Percentiles rank a stretch among this genome's conserved stretches.
Conservation (phyloP, 176 grass and related monocot genomes). For the Alloteropsis semialata region DNA sequence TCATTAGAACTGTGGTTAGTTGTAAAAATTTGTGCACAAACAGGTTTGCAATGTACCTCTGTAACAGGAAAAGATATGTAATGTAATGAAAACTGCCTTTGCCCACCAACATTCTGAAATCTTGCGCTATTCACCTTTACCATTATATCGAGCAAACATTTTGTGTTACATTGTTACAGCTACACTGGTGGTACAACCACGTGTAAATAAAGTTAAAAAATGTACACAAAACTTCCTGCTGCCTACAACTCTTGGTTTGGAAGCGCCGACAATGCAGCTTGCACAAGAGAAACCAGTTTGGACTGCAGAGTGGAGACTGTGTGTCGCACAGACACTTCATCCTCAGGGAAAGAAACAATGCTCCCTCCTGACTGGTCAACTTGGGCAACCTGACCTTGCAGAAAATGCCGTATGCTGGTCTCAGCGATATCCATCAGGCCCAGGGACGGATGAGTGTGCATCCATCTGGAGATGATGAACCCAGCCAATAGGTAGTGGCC, state of each 20-base stretch:
- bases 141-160: background rate
- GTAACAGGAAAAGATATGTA: background rate
- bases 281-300: slow-evolving; percentile 53
- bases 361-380: slow-evolving; percentile 29
- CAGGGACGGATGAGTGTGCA: slow-evolving; percentile 76
- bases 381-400: slow-evolving; percentile 63
- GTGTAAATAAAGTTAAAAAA: background rate
- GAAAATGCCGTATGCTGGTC: slow-evolving; percentile 50
- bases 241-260: slow-evolving; percentile 15
- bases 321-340: slow-evolving; percentile 29
- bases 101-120: background rate
- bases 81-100: background rate
- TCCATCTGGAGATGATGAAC: slow-evolving; percentile 79
- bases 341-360: background rate
- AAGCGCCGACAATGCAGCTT: slow-evolving; percentile 62
- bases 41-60: background rate
- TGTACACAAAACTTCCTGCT: slow-evolving; percentile 16
- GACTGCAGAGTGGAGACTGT: slow-evolving; percentile 45
- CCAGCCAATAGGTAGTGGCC: slow-evolving; percentile 72
- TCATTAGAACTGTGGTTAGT: background rate
- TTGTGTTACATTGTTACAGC: slow-evolving; percentile 37
- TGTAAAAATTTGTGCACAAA: background rate
- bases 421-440: slow-evolving; percentile 69
- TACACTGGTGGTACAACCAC: slow-evolving; percentile 17
- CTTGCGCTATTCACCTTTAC: slow-evolving; percentile 18